A percentile compares a stretch with the other conserved stretches of the same genome.
Evolutionary conservation across 108 stramenopile species (phyloP).

Genomic region (Conticribra weissflogii): DNA sequence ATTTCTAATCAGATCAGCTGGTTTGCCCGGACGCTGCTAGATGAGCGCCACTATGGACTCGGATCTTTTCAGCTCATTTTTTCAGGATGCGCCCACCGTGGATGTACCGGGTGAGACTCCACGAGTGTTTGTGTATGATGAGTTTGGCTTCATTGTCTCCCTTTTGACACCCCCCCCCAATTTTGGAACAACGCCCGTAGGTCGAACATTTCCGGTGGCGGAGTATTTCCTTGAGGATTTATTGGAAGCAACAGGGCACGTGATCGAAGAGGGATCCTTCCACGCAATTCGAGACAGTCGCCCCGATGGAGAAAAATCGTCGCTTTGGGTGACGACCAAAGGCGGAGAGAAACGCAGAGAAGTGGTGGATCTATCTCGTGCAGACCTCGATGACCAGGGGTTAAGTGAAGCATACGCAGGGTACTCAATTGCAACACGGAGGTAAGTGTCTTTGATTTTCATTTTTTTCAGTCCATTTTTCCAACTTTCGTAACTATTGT

Average conservation of each 20-base stretch:
- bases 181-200: neutral
- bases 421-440: slow-evolving; percentile 67
- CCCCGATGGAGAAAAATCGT: slow-evolving; percentile 38
- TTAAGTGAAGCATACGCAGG: slow-evolving; percentile 61
- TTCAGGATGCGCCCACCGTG: slow-evolving; percentile 72
- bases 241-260: slow-evolving; percentile 77
- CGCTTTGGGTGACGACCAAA: slow-evolving; percentile 59
- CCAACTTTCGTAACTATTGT: no score
- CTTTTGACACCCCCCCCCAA: neutral
- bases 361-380: slow-evolving; percentile 49
- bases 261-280: slow-evolving; percentile 79
- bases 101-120: slow-evolving; percentile 85
- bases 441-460: no score
- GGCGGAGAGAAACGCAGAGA: slow-evolving; percentile 74
- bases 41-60: slow-evolving; percentile 93
- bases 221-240: slow-evolving; percentile 86
- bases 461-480: no score
- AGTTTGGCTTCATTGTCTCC: neutral
- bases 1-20: neutral
- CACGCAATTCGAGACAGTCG: slow-evolving; percentile 56
- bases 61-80: slow-evolving; percentile 75
- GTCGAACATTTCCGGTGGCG: slow-evolving; percentile 59
- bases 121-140: slow-evolving; percentile 41
- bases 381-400: slow-evolving; percentile 33
- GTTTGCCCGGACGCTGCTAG: no score